Evolutionary conservation across 306 rosid species (phyloP).

Genomic region (Castanea sativa): DNA sequence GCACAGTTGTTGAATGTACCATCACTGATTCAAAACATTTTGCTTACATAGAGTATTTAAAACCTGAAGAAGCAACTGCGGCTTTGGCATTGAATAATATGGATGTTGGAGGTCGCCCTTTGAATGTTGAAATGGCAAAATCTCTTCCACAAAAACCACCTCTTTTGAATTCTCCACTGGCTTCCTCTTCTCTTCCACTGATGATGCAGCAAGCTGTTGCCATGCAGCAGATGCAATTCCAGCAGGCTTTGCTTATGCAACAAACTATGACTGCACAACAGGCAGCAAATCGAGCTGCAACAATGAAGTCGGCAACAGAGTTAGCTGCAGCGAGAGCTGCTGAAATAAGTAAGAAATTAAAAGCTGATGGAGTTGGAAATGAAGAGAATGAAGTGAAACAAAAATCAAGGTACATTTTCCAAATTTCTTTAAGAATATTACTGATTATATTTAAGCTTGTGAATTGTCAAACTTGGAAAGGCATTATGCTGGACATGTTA

Average conservation of each 20-base stretch:
- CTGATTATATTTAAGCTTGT: neutral
- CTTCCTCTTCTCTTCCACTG: conserved; percentile 87
- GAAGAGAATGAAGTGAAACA: conserved; percentile 60
- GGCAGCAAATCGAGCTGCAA: conserved; percentile 93
- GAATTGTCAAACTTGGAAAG: conserved; percentile 7
- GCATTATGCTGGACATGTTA: neutral
- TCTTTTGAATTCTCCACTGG: conserved; percentile 45
- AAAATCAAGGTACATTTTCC: conserved; percentile 65
- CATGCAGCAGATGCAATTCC: conserved; percentile 99
- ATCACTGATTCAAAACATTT: conserved; percentile 97
- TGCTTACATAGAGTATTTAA: conserved; percentile 96
- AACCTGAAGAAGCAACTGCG: conserved; percentile 88
- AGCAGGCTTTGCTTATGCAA: conserved; percentile 96
- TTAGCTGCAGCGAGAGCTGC: conserved; percentile 98
- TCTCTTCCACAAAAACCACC: conserved; percentile 81
- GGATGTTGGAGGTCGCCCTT: conserved; percentile 97
- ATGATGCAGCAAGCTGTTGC: conserved; percentile 99
- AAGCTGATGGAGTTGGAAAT: conserved; percentile 59
- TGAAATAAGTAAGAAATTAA: conserved; percentile 91
- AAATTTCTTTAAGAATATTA: neutral
- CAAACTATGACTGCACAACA: conserved; percentile 92
- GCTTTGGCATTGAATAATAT: conserved; percentile 92
- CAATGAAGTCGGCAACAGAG: conserved; percentile 95
- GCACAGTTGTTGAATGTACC: conserved; percentile 91
- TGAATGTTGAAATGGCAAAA: conserved; percentile 99